Evolutionary conservation across 805 yeast genomes (phyloP), one percentile per base, ranked within the genome.

Genomic region (Metschnikowia drakensbergensis): DNA sequence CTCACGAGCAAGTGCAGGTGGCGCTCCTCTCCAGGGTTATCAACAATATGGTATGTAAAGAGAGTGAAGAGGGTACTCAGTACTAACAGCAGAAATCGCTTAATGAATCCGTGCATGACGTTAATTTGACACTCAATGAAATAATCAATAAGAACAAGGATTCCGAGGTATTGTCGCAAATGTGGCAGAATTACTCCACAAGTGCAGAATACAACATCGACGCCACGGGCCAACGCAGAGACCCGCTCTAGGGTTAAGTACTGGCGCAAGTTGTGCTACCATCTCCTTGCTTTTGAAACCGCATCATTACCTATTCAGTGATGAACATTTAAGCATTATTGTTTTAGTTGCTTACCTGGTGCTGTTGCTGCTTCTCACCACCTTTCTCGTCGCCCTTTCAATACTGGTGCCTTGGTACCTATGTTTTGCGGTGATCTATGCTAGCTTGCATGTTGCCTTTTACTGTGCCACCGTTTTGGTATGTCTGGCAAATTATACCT

Each of bases 1-100:
- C 96, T 3, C 91, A 88, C 60, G 91, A 86, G 58, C 86, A 84
- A 60, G 86, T 80, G 5, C 96, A 88, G 61, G 83, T 79, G 54
- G 88, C 88, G 11, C 70, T 89, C 23, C 71, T 86, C 36, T 80
- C 87, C 8, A 79, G 96, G 53, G 86, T 88, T n/a, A 81, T 86
- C 43, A 80, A 79, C 63, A 86, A 85, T 55, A 80, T 87, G 64
- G 89, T 83, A 74, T 42, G 89, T 77, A 13, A 7, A 13, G 5
- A n/a, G 13, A 28, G 25, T 5, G 30, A 9, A n/a, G 11, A 10
- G 11, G 5, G 7, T 17, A 13, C 5, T 9, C 46, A 27, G n/a
- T 46, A 51, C 58, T 60, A 56, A 57, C 54, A n/a, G 3, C 50
- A 83, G 83, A 89, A 85, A 58, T 74, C 83, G 52, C 68, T 88